Base-by-base conservation (phyloP, 352 stramenopile species). In the Globisporangium viniferum region DNA sequence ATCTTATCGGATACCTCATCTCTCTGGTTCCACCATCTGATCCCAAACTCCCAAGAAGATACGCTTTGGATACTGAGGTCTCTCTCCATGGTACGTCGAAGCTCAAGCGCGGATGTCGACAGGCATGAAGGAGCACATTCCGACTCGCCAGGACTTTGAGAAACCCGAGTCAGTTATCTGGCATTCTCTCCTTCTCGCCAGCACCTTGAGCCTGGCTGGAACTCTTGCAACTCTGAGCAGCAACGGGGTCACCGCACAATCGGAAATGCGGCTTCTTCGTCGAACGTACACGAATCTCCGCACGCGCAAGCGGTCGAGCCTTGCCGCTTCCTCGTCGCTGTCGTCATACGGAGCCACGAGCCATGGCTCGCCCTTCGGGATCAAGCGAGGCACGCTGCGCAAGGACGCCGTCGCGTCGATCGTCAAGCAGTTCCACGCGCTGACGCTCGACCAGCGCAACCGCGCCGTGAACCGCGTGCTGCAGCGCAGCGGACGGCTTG, bases 391-490 rank as follows among this genome's bases (percentile, higher is more conserved):
- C 1, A 3, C 61, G 10, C 73, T 68, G 35, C 59, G 57, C 15
- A 77, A 78, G 56, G 68, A 79, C 44, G 67, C 71, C 4, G 73
- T 87, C 3, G 59, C 80, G 31, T 64, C 70, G 1, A 68, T 93
- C 31, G 75, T 90, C 20, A 79, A 88, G 49, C 73, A 81, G 31
- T 91, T 90, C 68, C 80, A 90, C 58, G 76, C 78, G 9, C 57
- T 93, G 20, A 84, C 82, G 9, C 78, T 90, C 55, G 73, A 79
- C 54, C 79, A 91, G 66, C 77, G 79, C 46, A 81, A 83, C 20
- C 80, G 73, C 12, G 76, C 77, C 14, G 81, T 91, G 31, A 75
- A 75, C 0, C 76, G 82, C 54, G 79, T 90, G 59, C 71, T 88
- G 15, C 78, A 83, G 29, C 72, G 72, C 31, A 79, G 77, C 51